These are phyloP conservation scores for Erysimum cheiranthoides DNA, from an alignment of 345 rosid genomes.

Conservation along the genomic window DNA sequence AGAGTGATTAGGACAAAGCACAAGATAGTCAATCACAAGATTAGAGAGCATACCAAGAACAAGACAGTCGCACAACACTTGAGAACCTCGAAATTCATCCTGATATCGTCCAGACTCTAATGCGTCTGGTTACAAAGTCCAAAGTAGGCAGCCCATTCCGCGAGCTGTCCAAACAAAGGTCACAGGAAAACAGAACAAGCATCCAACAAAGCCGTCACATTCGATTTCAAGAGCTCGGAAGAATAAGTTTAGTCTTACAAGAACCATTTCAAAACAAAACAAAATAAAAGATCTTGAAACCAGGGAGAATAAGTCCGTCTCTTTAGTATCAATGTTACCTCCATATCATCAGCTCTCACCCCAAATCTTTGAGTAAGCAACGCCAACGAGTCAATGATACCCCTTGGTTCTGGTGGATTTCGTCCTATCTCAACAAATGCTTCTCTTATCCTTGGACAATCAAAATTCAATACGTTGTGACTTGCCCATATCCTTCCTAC, in stretches of 20 bases:
- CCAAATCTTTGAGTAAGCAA: slow-evolving; percentile 82
- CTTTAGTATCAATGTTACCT: too few species aligned
- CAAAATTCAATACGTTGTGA: slow-evolving; percentile 81
- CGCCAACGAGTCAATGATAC: slow-evolving; percentile 69
- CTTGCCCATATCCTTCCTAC: slow-evolving; percentile 96
- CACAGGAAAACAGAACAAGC: slow-evolving; percentile 22
- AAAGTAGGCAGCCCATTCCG: slow-evolving; percentile 76
- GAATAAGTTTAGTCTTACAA: too few species aligned
- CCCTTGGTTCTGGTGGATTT: slow-evolving; percentile 74
- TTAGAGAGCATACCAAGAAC: too few species aligned
- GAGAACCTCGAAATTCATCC: slow-evolving; percentile 89
- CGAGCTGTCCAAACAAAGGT: slow-evolving; percentile 63
- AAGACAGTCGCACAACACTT: slow-evolving; percentile 91
- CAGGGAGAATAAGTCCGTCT: too few species aligned
- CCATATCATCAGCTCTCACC: slow-evolving; percentile 90
- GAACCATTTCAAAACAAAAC: too few species aligned
- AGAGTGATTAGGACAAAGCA: background rate
- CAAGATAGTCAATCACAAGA: background rate
- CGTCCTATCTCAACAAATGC: slow-evolving; percentile 69
- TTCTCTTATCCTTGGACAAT: slow-evolving; percentile 74
- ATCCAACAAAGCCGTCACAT: slow-evolving; percentile 2
- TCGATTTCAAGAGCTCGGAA: slow-evolving; percentile 18
- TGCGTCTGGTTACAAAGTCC: slow-evolving; percentile 78
- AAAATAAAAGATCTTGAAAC: too few species aligned
- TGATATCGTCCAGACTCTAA: slow-evolving; percentile 90